Percentiles rank a stretch among this genome's conserved stretches.
Evolutionary conservation across 2,329 filamentous ascomycete genomes (phyloP).

Genomic region (Stagonosporopsis cucurbitacearum): DNA sequence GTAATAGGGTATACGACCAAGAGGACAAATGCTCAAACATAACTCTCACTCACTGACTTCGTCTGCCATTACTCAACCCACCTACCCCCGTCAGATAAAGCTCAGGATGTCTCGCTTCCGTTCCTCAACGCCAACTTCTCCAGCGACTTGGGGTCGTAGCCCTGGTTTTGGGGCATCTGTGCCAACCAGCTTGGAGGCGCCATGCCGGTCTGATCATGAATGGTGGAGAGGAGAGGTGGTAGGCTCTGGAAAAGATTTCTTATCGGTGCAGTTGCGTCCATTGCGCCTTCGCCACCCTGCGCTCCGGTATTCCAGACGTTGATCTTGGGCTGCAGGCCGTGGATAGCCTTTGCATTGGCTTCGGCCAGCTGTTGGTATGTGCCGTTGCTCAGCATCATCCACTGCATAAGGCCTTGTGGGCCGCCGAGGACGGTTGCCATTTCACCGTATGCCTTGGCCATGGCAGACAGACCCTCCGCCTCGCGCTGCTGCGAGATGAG

Average conservation of each 20-base stretch:
- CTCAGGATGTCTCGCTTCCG: constrained; percentile 27
- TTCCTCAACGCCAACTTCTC: constrained; percentile 35
- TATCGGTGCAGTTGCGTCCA: constrained; percentile 69
- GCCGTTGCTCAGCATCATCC: constrained; percentile 85
- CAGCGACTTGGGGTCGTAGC: constrained; percentile 26
- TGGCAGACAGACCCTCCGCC: constrained; percentile 76
- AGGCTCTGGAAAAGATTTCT: constrained; percentile 84
- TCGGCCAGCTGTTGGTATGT: constrained; percentile 79
- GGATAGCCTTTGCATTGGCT: constrained; percentile 77
- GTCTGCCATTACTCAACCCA: neutral
- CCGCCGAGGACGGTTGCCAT: constrained; percentile 77
- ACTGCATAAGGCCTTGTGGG: constrained; percentile 78
- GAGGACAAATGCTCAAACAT: neutral
- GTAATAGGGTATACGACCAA: neutral
- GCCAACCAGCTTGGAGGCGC: constrained; percentile 75
- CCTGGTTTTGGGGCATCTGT: constrained; percentile 55
- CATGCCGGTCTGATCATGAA: constrained; percentile 89
- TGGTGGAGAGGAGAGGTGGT: constrained; percentile 81
- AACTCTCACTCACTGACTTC: neutral
- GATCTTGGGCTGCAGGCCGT: constrained; percentile 85
- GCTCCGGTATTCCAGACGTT: constrained; percentile 84
- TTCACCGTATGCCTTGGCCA: constrained; percentile 80
- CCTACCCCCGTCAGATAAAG: too few species aligned
- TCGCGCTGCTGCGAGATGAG: constrained; percentile 71
- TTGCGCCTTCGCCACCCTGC: constrained; percentile 52